Conservation (phyloP, 306 rosid genomes). For the Fragaria vesca region DNA sequence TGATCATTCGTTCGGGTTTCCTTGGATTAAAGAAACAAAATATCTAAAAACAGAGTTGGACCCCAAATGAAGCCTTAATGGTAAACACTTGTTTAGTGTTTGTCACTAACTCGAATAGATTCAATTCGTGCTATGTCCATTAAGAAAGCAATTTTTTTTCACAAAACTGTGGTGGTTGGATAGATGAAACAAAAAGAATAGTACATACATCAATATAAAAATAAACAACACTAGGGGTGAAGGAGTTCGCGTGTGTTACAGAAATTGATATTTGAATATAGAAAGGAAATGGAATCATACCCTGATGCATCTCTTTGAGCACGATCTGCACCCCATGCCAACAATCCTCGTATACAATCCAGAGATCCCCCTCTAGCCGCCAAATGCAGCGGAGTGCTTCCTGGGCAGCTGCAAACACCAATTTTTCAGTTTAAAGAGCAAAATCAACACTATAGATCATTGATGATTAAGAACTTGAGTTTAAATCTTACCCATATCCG, state of each 20-base stretch:
- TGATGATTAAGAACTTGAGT: background rate
- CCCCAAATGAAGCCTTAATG: background rate
- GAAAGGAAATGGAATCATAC: conserved; percentile 37
- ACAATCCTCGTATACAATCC: conserved; percentile 76
- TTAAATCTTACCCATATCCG: conserved; percentile 65
- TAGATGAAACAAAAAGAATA: background rate
- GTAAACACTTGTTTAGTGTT: background rate
- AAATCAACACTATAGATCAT: conserved; percentile 16
- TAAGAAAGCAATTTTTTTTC: background rate
- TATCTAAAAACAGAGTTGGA: background rate
- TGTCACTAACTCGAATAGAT: background rate
- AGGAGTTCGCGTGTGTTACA: background rate
- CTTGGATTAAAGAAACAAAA: background rate
- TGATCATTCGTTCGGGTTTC: background rate
- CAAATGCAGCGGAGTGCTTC: conserved; percentile 93
- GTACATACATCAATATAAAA: too few relatives aligned
- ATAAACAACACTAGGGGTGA: background rate
- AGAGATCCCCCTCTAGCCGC: conserved; percentile 96
- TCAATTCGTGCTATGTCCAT: background rate
- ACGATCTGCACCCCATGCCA: conserved; percentile 99
- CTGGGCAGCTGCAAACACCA: conserved; percentile 65
- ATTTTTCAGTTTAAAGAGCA: conserved; percentile 26
- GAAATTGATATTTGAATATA: background rate
- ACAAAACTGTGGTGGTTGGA: background rate
- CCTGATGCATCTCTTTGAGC: conserved; percentile 88